phyloP scores from a whole-genome alignment of 768 basidiomycete species.

The Pleurotus pulmonarius region DNA sequence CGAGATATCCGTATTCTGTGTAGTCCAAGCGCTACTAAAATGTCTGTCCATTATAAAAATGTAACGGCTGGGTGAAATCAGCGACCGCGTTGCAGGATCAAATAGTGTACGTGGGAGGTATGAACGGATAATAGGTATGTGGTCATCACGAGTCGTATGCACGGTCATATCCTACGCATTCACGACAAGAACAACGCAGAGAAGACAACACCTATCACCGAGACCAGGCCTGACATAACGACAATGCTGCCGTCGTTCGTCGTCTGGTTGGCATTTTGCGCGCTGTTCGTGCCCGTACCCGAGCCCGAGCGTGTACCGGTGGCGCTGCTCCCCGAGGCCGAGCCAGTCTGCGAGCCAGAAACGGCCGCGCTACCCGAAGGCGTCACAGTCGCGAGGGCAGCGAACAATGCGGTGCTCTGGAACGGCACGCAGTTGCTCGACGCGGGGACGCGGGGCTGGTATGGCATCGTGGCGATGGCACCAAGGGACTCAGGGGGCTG shows the following conservation, averaged over 20 bases:
- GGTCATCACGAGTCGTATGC: neutral
- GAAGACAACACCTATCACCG: slow-evolving; percentile 15
- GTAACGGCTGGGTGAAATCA: no score
- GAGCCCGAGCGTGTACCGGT: neutral
- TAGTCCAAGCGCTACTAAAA: no score
- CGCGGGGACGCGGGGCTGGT: slow-evolving; percentile 11
- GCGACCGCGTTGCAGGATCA: no score
- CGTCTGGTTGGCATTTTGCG: slow-evolving; percentile 5
- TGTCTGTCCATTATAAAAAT: no score
- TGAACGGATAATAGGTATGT: neutral
- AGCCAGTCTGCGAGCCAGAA: neutral
- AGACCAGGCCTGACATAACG: slow-evolving; percentile 17
- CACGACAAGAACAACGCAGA: slow-evolving; percentile 18
- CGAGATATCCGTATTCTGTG: no score
- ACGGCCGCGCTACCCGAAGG: neutral
- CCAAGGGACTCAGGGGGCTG: slow-evolving; percentile 12
- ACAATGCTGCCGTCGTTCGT: slow-evolving; percentile 17
- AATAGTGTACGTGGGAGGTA: no score
- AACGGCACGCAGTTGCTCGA: slow-evolving; percentile 12
- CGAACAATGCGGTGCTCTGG: slow-evolving; percentile 8
- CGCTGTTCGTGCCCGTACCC: slow-evolving; percentile 1
- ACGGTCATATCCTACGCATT: neutral
- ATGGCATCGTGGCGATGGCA: slow-evolving; percentile 9
- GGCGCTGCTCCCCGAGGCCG: neutral
- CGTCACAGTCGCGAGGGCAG: slow-evolving; percentile 3